Base-by-base conservation (phyloP, 441 rosid species). In the Syzygium syzygioides region DNA sequence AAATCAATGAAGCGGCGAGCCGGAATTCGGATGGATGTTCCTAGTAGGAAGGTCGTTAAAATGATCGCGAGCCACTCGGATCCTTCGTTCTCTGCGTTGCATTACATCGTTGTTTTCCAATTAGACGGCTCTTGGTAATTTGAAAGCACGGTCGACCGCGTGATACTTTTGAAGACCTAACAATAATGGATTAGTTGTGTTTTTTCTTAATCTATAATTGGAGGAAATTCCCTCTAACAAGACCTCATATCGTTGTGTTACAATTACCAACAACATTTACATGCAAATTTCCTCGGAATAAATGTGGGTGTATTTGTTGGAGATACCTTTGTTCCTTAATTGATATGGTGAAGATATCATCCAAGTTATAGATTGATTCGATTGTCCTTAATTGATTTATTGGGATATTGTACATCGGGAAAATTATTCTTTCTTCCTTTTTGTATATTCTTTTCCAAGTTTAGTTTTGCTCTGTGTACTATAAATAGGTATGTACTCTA, bases 81-180 rank as follows among this genome's bases (percentile, higher is more conserved):
- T 23, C 1, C 25, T 66, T 66, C 13, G 8, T 66, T 66, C 41
- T 66, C 79, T 32, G 18, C 32, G 23, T 30, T 17, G 23, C 41
- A 32, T 32, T 17, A 66, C 79, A 32, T 62, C 28, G 2, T n/a
- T 62, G n/a, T 62, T 62, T 62, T 62, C 34, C 19, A 62, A n/a
- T 64, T 30, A 4, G 0, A 23, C 0, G 41, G 2, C 68, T n/a
- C 68, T 62, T n/a, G 34, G 14, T 62, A n/a, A 64, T 64, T 64
- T 64, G 76, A 64, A 34, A 34, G 45, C 13, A 5, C 0, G 79
- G 2, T 53, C 55, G 55, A 53, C 0, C 79, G 37, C 0, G 2
- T 3, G 23, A 64, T 64, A 7, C 41, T 64, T 64, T 64, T 23
- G 5, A 66, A 66, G 79, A 32, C 41, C 79, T 32, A 66, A 18